Conservation (phyloP, 768 basidiomycete genomes). For the Tephrocybe rancida region DNA sequence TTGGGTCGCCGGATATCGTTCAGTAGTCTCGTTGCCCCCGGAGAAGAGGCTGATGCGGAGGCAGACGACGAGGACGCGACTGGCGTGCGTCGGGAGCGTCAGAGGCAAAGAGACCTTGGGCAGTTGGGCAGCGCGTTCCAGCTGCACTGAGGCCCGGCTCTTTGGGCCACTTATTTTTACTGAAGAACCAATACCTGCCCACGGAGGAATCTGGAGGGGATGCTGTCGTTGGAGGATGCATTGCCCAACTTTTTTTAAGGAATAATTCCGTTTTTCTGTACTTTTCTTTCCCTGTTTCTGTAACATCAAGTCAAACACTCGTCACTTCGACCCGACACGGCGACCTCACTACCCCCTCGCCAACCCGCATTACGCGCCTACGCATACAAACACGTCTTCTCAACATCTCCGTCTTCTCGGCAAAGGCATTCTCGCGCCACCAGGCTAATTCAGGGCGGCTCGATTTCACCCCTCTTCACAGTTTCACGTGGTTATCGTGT, state of each 20-base stretch:
- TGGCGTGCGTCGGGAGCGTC: constrained; percentile 6
- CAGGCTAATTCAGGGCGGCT: background rate
- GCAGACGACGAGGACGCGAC: constrained; percentile 36
- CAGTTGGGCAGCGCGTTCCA: constrained; percentile 76
- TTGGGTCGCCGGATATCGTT: constrained; percentile 69
- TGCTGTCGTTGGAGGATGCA: background rate
- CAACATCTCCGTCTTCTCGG: constrained; percentile 1
- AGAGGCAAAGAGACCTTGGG: constrained; percentile 19
- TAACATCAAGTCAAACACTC: background rate
- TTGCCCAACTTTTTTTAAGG: background rate
- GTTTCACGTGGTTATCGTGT: constrained; percentile 6
- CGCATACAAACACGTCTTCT: background rate
- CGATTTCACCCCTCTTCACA: background rate
- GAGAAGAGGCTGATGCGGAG: constrained; percentile 38
- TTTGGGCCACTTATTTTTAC: background rate
- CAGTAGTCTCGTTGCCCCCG: constrained; percentile 45
- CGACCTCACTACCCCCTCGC: background rate
- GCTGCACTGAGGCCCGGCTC: constrained; percentile 40
- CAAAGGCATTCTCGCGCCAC: background rate
- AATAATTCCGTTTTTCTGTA: background rate
- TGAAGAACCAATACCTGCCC: constrained; percentile 6
- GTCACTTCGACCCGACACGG: background rate
- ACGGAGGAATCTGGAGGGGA: constrained; percentile 8
- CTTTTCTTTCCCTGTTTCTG: background rate
- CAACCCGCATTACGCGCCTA: background rate